Base-by-base conservation (phyloP, 2,329 filamentous ascomycete species). In the Alternaria alternata region DNA sequence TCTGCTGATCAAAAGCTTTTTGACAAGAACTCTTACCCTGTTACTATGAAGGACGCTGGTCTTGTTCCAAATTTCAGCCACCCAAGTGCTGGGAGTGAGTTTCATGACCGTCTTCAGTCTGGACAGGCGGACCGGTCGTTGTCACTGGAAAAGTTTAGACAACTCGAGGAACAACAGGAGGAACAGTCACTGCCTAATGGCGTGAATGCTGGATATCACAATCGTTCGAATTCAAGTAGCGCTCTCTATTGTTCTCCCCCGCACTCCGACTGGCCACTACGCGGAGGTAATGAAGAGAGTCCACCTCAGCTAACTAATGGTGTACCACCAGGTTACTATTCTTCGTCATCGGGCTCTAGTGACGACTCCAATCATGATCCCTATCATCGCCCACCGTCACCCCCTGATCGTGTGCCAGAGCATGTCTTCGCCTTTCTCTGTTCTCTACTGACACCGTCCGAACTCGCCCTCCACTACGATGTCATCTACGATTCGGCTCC, bases 11-110 rank as follows among this genome's bases (percentile, higher is more conserved):
- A 26, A 18, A 28, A 22, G 28, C 12, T 36, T 14, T 36, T 11
- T 7, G 32, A 58, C 9, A 22, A 8, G 38, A 38, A 59, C 1
- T n/a, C 44, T 7, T 28, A 42, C 2, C 9, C 28, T 11, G 14
- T 64, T 9, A 42, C 54, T 3, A 42, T 60, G 16, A 3, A 20
- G 2, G 53, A 61, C 28, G 57, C 58, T 9, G 60, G 54, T 4
- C 56, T 72, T 8, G 68, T 73, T 11, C 69, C 71, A 5, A 73
- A 72, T 44, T 74, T 74, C 48, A 71, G 66, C 16, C 65, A 64
- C 20, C 68, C 69, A 0, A 53, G 70, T 18, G 30, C 39, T 18
- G 49, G 55, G 5, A 66, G 60, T 30, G 22, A 51, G 1, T 72
- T 67, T 39, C 60, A 63, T 46, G 61, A 66, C 41, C 62, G 51